Percentiles rank a stretch among this genome's conserved stretches.
phyloP scores from a whole-genome alignment of 495 filamentous ascomycete species.

The Podospora didyma region DNA sequence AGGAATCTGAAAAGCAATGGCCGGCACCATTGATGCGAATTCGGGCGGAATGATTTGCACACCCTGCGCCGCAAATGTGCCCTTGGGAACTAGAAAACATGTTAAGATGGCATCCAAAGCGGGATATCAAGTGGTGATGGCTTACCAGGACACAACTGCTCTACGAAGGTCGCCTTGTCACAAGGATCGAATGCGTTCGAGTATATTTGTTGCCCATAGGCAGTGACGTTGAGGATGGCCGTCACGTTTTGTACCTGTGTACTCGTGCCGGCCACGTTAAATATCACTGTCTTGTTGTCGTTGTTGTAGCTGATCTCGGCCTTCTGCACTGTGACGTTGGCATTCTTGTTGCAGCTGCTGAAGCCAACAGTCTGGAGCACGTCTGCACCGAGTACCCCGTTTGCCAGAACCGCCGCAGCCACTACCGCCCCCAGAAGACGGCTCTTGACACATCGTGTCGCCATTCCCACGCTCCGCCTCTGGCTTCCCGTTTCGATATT shows the following conservation, averaged over 20 bases:
- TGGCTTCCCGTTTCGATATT: not conserved
- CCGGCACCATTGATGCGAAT: conserved; percentile 73
- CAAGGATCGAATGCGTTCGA: conserved; percentile 81
- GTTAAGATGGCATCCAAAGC: conserved; percentile 25
- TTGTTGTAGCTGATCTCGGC: conserved; percentile 78
- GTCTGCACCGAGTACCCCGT: conserved; percentile 54
- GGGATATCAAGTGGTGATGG: conserved; percentile 3
- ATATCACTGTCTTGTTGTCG: conserved; percentile 63
- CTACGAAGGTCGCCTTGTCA: conserved; percentile 56
- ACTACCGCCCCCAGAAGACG: conserved; percentile 31
- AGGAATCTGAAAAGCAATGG: conserved; percentile 86
- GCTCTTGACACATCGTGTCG: conserved; percentile 16
- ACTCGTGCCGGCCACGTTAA: conserved; percentile 82
- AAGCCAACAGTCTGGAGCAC: conserved; percentile 78
- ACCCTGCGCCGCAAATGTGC: conserved; percentile 70
- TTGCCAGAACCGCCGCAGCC: conserved; percentile 30
- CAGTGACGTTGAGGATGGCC: conserved; percentile 71
- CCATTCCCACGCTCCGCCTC: conserved; percentile 3
- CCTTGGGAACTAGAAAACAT: conserved; percentile 58
- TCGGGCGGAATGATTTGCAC: conserved; percentile 61
- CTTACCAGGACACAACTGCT: conserved; percentile 79
- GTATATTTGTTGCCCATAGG: conserved; percentile 84
- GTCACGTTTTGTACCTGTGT: conserved; percentile 72
- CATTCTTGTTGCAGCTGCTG: conserved; percentile 62
- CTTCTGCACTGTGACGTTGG: conserved; percentile 65